A percentile compares a stretch with the other conserved stretches of the same genome.
Evolutionary conservation across 169 alveolate species (phyloP).

Genomic region (Plasmodium relictum): DNA sequence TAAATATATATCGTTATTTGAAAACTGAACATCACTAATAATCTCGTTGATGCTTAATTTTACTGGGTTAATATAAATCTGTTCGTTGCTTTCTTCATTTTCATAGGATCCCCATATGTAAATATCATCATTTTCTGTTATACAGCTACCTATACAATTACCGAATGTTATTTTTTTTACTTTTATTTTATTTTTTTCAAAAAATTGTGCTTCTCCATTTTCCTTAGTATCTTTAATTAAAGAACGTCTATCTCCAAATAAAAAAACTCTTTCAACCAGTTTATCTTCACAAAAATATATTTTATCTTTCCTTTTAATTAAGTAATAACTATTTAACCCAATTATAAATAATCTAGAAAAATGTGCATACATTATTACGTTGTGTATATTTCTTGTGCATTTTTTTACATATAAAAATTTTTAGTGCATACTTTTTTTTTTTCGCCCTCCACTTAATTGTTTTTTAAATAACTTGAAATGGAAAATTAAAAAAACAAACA

Average conservation of each 20-base stretch:
- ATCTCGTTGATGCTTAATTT: slow-evolving; percentile 33
- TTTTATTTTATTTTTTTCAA: slow-evolving; percentile 54
- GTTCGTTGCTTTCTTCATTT: slow-evolving; percentile 19
- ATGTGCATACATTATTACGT: slow-evolving; percentile 8
- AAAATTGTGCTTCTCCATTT: slow-evolving; percentile 62
- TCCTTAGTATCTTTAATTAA: slow-evolving; percentile 53
- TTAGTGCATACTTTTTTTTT: not conserved
- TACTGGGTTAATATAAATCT: slow-evolving; percentile 50
- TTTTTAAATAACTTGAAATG: not conserved
- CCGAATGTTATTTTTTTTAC: slow-evolving; percentile 75
- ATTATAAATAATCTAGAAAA: slow-evolving; percentile 21
- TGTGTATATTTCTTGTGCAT: not conserved
- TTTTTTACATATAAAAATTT: not conserved
- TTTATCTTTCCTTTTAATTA: slow-evolving; percentile 12
- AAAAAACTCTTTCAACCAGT: slow-evolving; percentile 38
- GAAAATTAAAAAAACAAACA: not conserved
- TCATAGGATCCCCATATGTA: slow-evolving; percentile 75
- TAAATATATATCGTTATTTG: slow-evolving; percentile 59
- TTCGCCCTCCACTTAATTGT: not conserved
- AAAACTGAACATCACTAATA: slow-evolving; percentile 52
- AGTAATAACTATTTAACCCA: slow-evolving; percentile 31
- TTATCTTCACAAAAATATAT: slow-evolving; percentile 47
- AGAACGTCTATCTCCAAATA: slow-evolving; percentile 72
- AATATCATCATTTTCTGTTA: slow-evolving; percentile 65
- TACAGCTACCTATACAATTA: slow-evolving; percentile 71